Evolutionary conservation across 164 flowering plant species (phyloP).

Genomic region (Vitis cinerea): DNA sequence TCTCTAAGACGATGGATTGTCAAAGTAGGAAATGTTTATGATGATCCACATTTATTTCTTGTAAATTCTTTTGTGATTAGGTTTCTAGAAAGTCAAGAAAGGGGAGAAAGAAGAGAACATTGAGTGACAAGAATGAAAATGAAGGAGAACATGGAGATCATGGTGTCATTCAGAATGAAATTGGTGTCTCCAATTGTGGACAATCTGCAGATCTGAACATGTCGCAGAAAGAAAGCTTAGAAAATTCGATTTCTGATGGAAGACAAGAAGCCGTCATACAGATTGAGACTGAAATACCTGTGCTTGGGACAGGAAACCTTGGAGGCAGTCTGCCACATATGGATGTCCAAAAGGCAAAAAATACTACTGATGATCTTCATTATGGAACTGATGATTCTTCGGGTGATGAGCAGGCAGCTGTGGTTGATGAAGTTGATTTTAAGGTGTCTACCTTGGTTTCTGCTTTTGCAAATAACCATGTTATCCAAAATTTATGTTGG

Average conservation of each 20-base stretch:
- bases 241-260: slow-evolving; percentile 23
- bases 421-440: slow-evolving; percentile 74
- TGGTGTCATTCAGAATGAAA: slow-evolving; percentile 19
- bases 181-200: slow-evolving; percentile 23
- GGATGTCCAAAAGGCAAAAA: slow-evolving; percentile 22
- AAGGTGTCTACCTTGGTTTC: slow-evolving; percentile 63
- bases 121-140: slow-evolving; percentile 25
- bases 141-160: slow-evolving; percentile 22
- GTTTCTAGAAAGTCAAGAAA: slow-evolving; percentile 74
- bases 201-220: slow-evolving; percentile 17
- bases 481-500: slow-evolving; percentile 86
- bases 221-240: slow-evolving; percentile 10
- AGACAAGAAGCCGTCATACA: slow-evolving; percentile 24
- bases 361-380: slow-evolving; percentile 25
- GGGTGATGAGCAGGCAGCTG: slow-evolving; percentile 51
- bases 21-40: too few species aligned
- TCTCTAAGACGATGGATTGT: too few species aligned
- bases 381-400: slow-evolving; percentile 53
- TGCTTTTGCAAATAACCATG: slow-evolving; percentile 60
- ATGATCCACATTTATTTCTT: not conserved
- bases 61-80: slow-evolving; percentile 26
- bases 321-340: slow-evolving; percentile 18
- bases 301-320: slow-evolving; percentile 8
- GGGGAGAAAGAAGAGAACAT: slow-evolving; percentile 47
- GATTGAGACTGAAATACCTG: slow-evolving; percentile 27